phyloP scores from a whole-genome alignment of 805 yeast species.

The Clavispora phyllophila region DNA sequence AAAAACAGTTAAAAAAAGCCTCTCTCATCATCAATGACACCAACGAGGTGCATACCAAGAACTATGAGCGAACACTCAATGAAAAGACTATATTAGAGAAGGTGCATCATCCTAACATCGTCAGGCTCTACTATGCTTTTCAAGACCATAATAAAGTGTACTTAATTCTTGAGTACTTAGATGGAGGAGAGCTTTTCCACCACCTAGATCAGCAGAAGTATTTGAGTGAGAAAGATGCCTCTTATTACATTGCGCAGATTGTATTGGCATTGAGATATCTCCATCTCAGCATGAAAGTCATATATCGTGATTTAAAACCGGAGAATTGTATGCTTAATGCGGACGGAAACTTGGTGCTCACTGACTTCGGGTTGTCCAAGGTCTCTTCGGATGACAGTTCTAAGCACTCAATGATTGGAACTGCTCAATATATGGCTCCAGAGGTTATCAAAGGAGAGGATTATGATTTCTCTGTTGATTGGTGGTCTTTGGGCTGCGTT shows the following conservation, averaged over 20 bases:
- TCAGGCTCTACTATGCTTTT: slow-evolving; percentile 73
- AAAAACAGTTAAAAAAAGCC: slow-evolving; percentile 81
- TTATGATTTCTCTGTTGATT: slow-evolving; percentile 77
- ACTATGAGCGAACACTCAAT: slow-evolving; percentile 70
- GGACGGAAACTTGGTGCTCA: slow-evolving; percentile 36
- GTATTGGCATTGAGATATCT: slow-evolving; percentile 16
- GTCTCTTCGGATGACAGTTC: slow-evolving; percentile 29
- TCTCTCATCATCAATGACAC: slow-evolving; percentile 53
- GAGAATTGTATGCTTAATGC: slow-evolving; percentile 43
- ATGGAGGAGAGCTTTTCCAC: slow-evolving; percentile 81
- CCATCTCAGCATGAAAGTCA: slow-evolving; percentile 28
- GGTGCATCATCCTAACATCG: slow-evolving; percentile 72
- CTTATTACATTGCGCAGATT: slow-evolving; percentile 16
- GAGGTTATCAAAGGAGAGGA: slow-evolving; percentile 75
- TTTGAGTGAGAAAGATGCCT: slow-evolving; percentile 15
- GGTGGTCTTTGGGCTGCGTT: slow-evolving; percentile 91
- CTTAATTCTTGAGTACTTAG: slow-evolving; percentile 71
- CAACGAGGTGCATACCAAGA: slow-evolving; percentile 18
- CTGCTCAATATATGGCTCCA: slow-evolving; percentile 88
- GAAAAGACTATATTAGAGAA: slow-evolving; percentile 70
- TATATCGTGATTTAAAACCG: slow-evolving; percentile 41
- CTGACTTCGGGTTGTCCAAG: slow-evolving; percentile 42
- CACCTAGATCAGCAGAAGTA: slow-evolving; percentile 43
- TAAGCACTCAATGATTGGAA: slow-evolving; percentile 60
- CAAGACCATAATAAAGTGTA: slow-evolving; percentile 78